Base-by-base conservation (phyloP, 371 early-diverging fungal species). In the Blakeslea trispora region DNA sequence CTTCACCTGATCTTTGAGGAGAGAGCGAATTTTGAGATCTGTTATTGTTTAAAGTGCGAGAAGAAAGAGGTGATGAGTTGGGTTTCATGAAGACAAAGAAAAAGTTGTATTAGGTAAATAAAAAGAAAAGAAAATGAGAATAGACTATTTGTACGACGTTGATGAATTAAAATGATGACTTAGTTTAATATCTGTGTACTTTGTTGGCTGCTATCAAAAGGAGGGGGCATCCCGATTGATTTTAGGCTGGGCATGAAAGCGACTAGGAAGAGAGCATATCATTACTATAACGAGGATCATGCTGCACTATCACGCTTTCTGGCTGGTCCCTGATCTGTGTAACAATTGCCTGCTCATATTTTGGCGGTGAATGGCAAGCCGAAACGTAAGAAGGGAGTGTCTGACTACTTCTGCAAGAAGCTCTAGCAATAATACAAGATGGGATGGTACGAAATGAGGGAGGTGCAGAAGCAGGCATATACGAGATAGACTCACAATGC, bases 321-420 rank as follows among this genome's bases (percentile, higher is more conserved):
- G 28, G 3, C 28, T 28, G 28, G 28, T 28, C 74, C 35, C 77
- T 54, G 19, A 76, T 76, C 46, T 76, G 77, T 18, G 71, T 73
- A 7, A 76, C 77, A 47, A 76, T 73, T 28, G 77, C 77, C 28
- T 76, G 74, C 50, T 76, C 77, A 46, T 76, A 76, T 54, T 76
- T 76, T 21, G 77, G 77, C 19, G 74, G 74, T 3, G 69, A 55
- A 5, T 60, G 55, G 42, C 71, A 71, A 8, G 74, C 68, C 8
- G 69, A 56, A 18, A 64, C 45, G n/a, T 76, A 76, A 18, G 71
- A 63, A 1, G 77, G 77, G 11, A 76, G 34, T 8, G 67, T 57
- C 24, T 76, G 74, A 13, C 49, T 37, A 11, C 43, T 24, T 5
- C 35, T 53, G 3, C 57, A 59, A 1, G 59, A 45, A 15, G 56